Percentiles rank a stretch among this genome's conserved stretches.
phyloP scores from a whole-genome alignment of 257 asterid species.

The Solanum gandarillasii region DNA sequence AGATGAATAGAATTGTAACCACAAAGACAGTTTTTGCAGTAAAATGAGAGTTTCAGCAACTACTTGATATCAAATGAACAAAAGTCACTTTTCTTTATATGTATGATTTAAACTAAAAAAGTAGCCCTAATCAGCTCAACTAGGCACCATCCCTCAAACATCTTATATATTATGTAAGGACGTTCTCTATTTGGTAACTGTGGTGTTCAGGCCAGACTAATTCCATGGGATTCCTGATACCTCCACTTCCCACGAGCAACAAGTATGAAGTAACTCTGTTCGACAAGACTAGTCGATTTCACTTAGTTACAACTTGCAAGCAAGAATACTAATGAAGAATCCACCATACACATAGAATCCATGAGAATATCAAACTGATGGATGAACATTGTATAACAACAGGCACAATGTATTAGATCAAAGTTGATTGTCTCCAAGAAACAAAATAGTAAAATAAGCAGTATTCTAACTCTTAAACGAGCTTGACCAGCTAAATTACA shows the following conservation, averaged over 20 bases:
- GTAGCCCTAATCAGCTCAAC: neutral
- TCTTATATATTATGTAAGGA: neutral
- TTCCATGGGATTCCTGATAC: neutral
- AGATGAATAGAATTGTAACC: neutral
- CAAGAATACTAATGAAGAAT: neutral
- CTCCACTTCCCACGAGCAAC: neutral
- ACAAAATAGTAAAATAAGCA: neutral
- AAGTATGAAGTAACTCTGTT: neutral
- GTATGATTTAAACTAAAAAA: neutral
- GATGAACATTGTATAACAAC: neutral
- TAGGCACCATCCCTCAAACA: neutral
- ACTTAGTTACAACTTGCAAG: neutral
- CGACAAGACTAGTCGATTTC: neutral
- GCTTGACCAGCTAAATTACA: neutral
- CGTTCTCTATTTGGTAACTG: neutral
- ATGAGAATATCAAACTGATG: neutral
- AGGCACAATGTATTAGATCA: neutral
- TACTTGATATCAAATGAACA: neutral
- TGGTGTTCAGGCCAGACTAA: neutral
- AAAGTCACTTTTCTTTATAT: neutral
- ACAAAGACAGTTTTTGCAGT: neutral
- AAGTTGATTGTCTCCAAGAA: neutral
- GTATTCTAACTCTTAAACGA: neutral
- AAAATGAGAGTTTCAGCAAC: neutral
- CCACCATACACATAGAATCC: neutral